Conservation (phyloP, 768 basidiomycete species). For the Mycena maculata region DNA sequence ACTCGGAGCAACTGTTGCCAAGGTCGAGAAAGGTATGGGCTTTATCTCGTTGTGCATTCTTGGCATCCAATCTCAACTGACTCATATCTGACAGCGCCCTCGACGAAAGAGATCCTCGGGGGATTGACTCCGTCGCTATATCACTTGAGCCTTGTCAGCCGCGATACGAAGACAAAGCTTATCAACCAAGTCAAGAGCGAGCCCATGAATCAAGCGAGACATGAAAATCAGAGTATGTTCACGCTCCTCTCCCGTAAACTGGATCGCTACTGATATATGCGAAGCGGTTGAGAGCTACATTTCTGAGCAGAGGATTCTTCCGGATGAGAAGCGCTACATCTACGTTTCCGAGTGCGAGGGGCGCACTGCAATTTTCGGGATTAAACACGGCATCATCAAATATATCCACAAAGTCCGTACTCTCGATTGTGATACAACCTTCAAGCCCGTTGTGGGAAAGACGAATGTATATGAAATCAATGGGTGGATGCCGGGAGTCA, state of each 20-base stretch:
- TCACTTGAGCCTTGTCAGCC: constrained; percentile 9
- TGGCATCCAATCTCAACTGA: constrained; percentile 1
- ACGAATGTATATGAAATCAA: too few species aligned
- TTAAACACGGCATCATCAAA: not conserved
- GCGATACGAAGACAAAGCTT: too few species aligned
- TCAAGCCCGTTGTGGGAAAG: constrained; percentile 23
- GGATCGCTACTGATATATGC: not conserved
- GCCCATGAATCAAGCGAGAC: too few species aligned
- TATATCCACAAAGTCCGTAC: constrained; percentile 18
- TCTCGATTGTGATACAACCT: constrained; percentile 21
- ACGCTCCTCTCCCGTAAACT: not conserved
- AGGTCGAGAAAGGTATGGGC: constrained; percentile 16
- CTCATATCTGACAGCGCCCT: constrained; percentile 2
- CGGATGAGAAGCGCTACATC: constrained; percentile 12
- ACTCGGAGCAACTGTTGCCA: constrained; percentile 20
- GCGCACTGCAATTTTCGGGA: too few species aligned
- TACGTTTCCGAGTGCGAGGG: constrained; percentile 35
- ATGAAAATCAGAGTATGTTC: constrained; percentile 9
- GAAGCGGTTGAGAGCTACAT: constrained; percentile 7
- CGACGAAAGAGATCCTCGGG: constrained; percentile 18
- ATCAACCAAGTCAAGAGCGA: too few species aligned
- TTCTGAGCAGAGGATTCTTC: not conserved
- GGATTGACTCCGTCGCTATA: constrained; percentile 19
- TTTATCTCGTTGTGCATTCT: not conserved
- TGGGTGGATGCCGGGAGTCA: too few species aligned